A percentile compares a stretch with the other conserved stretches of the same genome.
phyloP scores from a whole-genome alignment of 2,329 filamentous ascomycete species.

The Didymella arachidicola region DNA sequence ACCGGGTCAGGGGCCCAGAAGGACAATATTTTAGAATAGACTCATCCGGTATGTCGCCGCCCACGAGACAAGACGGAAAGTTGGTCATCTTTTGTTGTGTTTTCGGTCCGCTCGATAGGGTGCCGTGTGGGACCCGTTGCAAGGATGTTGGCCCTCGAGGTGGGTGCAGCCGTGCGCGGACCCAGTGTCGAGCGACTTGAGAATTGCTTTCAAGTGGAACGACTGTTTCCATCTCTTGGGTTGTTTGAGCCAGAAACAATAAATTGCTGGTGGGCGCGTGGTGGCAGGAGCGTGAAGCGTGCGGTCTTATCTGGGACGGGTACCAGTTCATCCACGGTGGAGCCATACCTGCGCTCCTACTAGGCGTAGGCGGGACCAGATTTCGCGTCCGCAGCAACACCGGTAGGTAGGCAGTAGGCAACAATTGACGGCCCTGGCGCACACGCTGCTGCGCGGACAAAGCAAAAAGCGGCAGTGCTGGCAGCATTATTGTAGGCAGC shows the following conservation, averaged over 20 bases:
- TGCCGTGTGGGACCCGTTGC: conserved; percentile 15
- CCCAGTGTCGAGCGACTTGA: neutral
- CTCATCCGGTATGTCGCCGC: neutral
- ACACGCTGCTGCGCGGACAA: conserved; percentile 9
- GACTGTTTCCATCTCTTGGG: neutral
- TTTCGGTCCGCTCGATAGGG: conserved; percentile 7
- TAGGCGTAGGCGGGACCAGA: neutral
- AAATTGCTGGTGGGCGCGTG: conserved; percentile 8
- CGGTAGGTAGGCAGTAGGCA: conserved; percentile 2
- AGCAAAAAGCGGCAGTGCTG: conserved; percentile 2
- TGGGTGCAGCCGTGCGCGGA: conserved; percentile 1
- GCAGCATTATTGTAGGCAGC: conserved; percentile 8
- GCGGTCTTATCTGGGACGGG: neutral
- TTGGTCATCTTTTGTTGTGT: conserved; percentile 1
- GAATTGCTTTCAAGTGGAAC: neutral
- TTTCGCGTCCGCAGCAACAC: neutral
- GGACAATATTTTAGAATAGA: neutral
- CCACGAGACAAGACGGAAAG: conserved; percentile 6
- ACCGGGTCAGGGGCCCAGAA: neutral
- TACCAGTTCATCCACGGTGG: neutral
- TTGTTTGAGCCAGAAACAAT: neutral
- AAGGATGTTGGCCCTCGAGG: conserved; percentile 6
- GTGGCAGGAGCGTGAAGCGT: conserved; percentile 3
- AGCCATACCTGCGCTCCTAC: neutral
- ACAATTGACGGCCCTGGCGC: neutral